Evolutionary conservation across 192 early-diverging fungal genomes (phyloP).

Genomic region (Dispira parvispora): DNA sequence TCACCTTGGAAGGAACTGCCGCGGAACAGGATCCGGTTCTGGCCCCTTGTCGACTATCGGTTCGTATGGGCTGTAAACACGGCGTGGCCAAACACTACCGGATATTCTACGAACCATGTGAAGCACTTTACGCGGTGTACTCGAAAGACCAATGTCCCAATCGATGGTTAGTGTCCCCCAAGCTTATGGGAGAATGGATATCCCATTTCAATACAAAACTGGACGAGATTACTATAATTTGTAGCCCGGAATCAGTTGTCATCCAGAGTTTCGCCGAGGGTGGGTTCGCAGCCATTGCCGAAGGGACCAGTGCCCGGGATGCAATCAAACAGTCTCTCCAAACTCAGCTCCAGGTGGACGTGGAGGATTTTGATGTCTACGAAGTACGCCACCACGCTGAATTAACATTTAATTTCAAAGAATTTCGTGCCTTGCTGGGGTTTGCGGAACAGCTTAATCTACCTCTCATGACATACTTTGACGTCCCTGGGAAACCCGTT

Average conservation of each 20-base stretch:
- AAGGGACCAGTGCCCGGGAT: slow-evolving; percentile 19
- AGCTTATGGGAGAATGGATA: slow-evolving; percentile 23
- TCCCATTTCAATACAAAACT: slow-evolving; percentile 25
- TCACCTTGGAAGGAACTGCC: slow-evolving; percentile 20
- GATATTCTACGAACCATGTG: slow-evolving; percentile 28
- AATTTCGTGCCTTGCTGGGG: slow-evolving; percentile 24
- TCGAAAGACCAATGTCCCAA: slow-evolving; percentile 21
- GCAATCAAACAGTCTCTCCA: slow-evolving; percentile 18
- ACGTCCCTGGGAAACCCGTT: slow-evolving; percentile 20
- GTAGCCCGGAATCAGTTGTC: slow-evolving; percentile 14
- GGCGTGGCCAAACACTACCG: slow-evolving; percentile 25
- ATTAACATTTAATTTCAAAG: slow-evolving; percentile 26
- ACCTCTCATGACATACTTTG: slow-evolving; percentile 24
- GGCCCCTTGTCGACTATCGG: slow-evolving; percentile 9
- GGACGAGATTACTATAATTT: slow-evolving; percentile 19
- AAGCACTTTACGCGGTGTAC: slow-evolving; percentile 22
- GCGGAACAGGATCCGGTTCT: slow-evolving; percentile 11
- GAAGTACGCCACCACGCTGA: slow-evolving; percentile 17
- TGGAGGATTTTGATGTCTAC: slow-evolving; percentile 28
- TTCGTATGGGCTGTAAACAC: slow-evolving; percentile 22
- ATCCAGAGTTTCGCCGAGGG: slow-evolving; percentile 14
- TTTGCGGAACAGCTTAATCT: slow-evolving; percentile 25
- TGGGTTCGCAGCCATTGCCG: slow-evolving; percentile 22
- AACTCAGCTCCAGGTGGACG: slow-evolving; percentile 22
- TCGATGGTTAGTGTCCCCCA: slow-evolving; percentile 23